These are phyloP conservation scores for Ziziphus jujuba DNA, from an alignment of 306 rosid species.

Conservation along the genomic window DNA sequence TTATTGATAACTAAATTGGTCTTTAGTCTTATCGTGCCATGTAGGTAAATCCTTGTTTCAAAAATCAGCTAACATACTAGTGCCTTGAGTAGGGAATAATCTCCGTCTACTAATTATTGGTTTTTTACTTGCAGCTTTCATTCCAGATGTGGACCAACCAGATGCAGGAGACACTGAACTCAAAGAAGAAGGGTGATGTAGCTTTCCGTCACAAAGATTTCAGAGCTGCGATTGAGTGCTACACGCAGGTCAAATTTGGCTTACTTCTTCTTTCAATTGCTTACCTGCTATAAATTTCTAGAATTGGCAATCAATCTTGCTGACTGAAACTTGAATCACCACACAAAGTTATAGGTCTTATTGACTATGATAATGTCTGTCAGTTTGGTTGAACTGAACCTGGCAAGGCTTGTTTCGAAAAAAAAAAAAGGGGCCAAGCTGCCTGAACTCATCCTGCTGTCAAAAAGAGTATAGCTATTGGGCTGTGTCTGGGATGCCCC, in stretches of 20 bases:
- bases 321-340: neutral
- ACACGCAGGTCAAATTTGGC: constrained; percentile 56
- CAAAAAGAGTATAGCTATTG: too few relatives aligned
- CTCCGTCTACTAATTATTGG: constrained; percentile 13
- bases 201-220: constrained; percentile 83
- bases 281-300: constrained; percentile 6
- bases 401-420: too few relatives aligned
- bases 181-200: constrained; percentile 87
- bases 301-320: constrained; percentile 4
- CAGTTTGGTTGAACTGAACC: neutral
- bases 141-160: constrained; percentile 99
- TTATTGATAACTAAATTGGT: neutral
- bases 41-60: too few relatives aligned
- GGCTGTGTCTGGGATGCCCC: too few relatives aligned
- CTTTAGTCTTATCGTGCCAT: too few relatives aligned
- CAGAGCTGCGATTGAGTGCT: constrained; percentile 69
- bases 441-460: too few relatives aligned
- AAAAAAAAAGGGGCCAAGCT: too few relatives aligned
- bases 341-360: neutral
- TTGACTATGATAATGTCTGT: neutral
- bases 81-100: too few relatives aligned
- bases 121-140: constrained; percentile 61
- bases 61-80: too few relatives aligned
- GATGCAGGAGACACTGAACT: constrained; percentile 89
- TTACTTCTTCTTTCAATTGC: constrained; percentile 15